Base-by-base conservation (phyloP, 345 rosid species). In the Lumnitzera littorea region DNA sequence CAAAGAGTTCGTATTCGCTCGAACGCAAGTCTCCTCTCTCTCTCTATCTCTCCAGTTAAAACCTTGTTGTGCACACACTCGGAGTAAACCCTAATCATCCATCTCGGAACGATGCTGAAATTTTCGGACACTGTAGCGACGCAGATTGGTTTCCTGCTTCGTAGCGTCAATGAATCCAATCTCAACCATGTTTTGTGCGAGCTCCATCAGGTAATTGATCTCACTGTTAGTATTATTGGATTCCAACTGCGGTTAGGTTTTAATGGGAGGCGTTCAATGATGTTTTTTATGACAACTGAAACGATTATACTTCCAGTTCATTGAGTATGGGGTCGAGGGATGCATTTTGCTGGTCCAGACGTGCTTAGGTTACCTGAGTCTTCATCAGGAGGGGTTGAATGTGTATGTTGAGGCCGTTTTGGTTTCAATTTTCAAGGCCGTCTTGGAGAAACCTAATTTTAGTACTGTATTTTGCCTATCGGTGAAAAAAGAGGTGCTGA, bases 121-220 rank as follows among this genome's bases (percentile, higher is more conserved):
- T 62, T 70, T 50, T 76, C 91, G 36, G 74, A 84, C 23, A 68
- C 77, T 50, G 61, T 88, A 64, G 65, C 86, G 31, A 64, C 69
- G 24, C 89, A 88, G 76, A 75, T 84, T 74, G 91, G 91, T 63
- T 87, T 82, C 84, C 55, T 84, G 72, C 81, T 94, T 49, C 77
- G 70, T 54, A 69, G 74, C 70, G 63, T 80, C 74, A 72, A 60
- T 71, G 96, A 83, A 58, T 69, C 86, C 69, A 82, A 78, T 77
- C 68, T 59, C 68, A 94, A 87, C 72, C 73, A 82, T 43, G 75
- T 80, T 56, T 61, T 78, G 15, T 80, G 72, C 46, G 85, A 86
- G 66, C 84, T 94, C 56, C 70, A 62, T 61, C 82, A 81, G 96
- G 98, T 92, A 23, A 20, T 24, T 48, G 23, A 50, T 0, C 3